phyloP scores from a whole-genome alignment of 2,329 filamentous ascomycete genomes.

The Knufia fluminis region DNA sequence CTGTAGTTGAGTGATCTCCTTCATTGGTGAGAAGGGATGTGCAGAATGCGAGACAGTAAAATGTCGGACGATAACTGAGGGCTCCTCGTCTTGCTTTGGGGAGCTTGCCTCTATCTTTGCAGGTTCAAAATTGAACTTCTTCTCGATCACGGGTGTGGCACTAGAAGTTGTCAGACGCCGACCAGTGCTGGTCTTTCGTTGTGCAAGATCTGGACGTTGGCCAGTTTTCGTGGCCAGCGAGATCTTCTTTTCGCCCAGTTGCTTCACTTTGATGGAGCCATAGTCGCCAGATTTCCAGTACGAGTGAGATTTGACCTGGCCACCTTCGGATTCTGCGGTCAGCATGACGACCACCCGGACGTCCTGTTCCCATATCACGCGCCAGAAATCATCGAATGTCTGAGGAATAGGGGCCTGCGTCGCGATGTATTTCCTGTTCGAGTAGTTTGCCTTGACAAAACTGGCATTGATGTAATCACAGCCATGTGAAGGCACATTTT shows the following conservation, averaged over 20 bases:
- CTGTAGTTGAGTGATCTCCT: constrained; percentile 89
- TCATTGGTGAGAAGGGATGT: constrained; percentile 73
- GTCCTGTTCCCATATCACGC: constrained; percentile 93
- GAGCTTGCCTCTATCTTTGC: constrained; percentile 22
- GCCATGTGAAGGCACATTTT: constrained; percentile 53
- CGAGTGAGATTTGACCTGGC: constrained; percentile 86
- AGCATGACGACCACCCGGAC: constrained; percentile 92
- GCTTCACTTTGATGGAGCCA: constrained; percentile 64
- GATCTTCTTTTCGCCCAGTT: constrained; percentile 72
- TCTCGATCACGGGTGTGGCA: constrained; percentile 22
- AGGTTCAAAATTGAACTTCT: constrained; percentile 24
- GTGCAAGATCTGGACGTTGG: constrained; percentile 27
- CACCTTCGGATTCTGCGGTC: constrained; percentile 86
- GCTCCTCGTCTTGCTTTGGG: constrained; percentile 42
- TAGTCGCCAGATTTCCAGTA: constrained; percentile 82
- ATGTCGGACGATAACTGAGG: constrained; percentile 75
- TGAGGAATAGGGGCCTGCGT: constrained; percentile 87
- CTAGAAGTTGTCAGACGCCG: constrained; percentile 30
- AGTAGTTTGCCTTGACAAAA: constrained; percentile 67
- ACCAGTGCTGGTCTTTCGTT: constrained; percentile 30
- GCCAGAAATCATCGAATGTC: constrained; percentile 97
- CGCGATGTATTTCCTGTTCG: constrained; percentile 89
- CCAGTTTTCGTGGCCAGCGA: constrained; percentile 57
- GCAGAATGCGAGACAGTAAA: constrained; percentile 70
- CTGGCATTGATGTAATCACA: constrained; percentile 98